Conservation (phyloP, 1,284 basidiomycete genomes). For the Marasmius sp. region DNA sequence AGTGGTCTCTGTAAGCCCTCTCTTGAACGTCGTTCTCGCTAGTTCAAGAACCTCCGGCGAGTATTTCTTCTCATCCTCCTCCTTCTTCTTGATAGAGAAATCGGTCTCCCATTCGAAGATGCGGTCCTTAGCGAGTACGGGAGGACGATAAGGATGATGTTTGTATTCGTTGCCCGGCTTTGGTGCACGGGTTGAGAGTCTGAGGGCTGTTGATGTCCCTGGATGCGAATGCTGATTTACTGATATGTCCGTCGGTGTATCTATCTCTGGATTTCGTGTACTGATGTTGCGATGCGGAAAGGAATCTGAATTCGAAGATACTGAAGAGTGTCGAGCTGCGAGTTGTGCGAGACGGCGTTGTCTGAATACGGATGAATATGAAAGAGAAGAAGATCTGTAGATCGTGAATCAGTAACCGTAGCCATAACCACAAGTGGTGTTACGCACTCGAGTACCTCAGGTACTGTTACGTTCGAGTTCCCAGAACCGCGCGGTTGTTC, state of each 20-base stretch:
- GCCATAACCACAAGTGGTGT: background rate
- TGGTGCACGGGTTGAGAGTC: background rate
- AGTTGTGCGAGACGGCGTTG: background rate
- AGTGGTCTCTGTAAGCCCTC: background rate
- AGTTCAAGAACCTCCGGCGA: background rate
- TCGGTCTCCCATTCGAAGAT: background rate
- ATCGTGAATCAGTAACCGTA: background rate
- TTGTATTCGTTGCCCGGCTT: background rate
- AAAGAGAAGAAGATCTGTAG: background rate
- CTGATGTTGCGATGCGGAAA: background rate
- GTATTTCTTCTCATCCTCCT: background rate
- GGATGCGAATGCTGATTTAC: background rate
- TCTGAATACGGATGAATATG: background rate
- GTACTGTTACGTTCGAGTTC: too few relatives aligned
- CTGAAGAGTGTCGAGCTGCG: background rate
- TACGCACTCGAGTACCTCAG: conserved; percentile 7
- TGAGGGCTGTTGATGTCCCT: background rate
- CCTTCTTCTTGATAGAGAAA: background rate
- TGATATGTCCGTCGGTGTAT: too few relatives aligned
- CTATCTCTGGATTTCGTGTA: too few relatives aligned
- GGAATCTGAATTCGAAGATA: background rate
- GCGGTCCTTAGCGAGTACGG: background rate
- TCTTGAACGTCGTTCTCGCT: background rate
- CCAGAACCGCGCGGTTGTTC: conserved; percentile 8
- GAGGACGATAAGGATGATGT: background rate